Evolutionary conservation across 1,284 basidiomycete genomes (phyloP).

Genomic region (Irpex lacteus): DNA sequence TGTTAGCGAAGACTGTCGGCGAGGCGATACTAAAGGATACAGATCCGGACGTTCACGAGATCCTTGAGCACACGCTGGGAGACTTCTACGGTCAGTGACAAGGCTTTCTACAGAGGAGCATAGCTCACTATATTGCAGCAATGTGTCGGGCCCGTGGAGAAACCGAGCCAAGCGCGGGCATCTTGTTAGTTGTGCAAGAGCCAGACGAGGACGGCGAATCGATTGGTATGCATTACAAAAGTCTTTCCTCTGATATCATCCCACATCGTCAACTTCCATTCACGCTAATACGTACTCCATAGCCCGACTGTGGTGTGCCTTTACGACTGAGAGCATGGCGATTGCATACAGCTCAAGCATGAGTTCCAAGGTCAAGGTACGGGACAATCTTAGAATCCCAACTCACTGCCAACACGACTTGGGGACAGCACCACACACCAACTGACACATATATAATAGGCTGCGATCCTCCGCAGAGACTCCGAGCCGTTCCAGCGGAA

Average conservation of each 20-base stretch:
- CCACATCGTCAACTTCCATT: no score
- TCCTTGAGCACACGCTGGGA: conserved; percentile 27
- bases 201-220: conserved; percentile 27
- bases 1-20: conserved; percentile 34
- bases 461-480: conserved; percentile 41
- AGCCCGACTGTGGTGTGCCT: conserved; percentile 77
- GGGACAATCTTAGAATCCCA: conserved; percentile 11
- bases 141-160: conserved; percentile 25
- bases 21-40: conserved; percentile 23
- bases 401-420: neutral
- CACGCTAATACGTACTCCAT: neutral
- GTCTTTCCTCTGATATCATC: no score
- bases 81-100: conserved; percentile 23
- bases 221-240: conserved; percentile 1
- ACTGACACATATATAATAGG: conserved; percentile 24
- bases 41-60: conserved; percentile 27
- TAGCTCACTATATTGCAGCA: conserved; percentile 12
- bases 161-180: conserved; percentile 31
- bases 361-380: conserved; percentile 54
- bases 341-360: conserved; percentile 60
- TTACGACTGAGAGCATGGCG: conserved; percentile 80
- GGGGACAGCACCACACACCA: neutral
- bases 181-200: conserved; percentile 49
- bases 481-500: conserved; percentile 30
- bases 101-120: neutral